Evolutionary conservation across 164 flowering plant genomes (phyloP).

Genomic region (Magnolia changhungtana): DNA sequence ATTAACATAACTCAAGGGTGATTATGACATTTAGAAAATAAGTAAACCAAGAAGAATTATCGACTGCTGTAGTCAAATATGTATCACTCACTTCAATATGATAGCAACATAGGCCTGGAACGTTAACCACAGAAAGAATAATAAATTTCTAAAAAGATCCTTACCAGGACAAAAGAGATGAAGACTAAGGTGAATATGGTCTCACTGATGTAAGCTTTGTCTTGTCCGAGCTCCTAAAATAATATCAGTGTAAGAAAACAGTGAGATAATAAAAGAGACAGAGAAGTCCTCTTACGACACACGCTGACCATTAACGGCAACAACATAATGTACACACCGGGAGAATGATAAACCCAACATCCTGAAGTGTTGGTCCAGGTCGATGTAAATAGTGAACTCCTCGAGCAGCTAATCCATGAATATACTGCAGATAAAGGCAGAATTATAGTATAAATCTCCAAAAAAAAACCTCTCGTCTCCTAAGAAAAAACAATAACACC

Average conservation of each 20-base stretch:
- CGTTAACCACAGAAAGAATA: neutral
- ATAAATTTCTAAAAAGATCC: constrained; percentile 19
- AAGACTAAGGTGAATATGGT: constrained; percentile 70
- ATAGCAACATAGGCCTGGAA: neutral
- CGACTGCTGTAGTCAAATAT: neutral
- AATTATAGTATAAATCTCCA: neutral
- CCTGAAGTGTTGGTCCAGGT: constrained; percentile 97
- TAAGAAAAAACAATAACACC: neutral
- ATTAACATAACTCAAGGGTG: neutral
- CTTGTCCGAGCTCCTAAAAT: constrained; percentile 82
- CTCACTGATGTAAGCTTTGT: constrained; percentile 90
- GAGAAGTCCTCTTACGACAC: neutral
- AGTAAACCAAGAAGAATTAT: neutral
- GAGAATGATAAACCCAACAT: constrained; percentile 80
- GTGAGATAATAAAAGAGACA: neutral
- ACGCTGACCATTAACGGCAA: neutral
- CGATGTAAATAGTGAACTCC: constrained; percentile 96
- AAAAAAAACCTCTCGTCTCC: neutral
- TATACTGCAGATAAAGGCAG: constrained; percentile 51
- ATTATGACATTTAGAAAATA: too few species aligned
- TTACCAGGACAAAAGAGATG: constrained; percentile 79
- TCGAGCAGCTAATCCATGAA: constrained; percentile 96
- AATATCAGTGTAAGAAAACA: neutral
- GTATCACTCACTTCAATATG: neutral
- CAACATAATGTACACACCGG: constrained; percentile 51